These are phyloP conservation scores for Auriscalpium microsporum DNA, from an alignment of 768 basidiomycete genomes.

Conservation along the genomic window DNA sequence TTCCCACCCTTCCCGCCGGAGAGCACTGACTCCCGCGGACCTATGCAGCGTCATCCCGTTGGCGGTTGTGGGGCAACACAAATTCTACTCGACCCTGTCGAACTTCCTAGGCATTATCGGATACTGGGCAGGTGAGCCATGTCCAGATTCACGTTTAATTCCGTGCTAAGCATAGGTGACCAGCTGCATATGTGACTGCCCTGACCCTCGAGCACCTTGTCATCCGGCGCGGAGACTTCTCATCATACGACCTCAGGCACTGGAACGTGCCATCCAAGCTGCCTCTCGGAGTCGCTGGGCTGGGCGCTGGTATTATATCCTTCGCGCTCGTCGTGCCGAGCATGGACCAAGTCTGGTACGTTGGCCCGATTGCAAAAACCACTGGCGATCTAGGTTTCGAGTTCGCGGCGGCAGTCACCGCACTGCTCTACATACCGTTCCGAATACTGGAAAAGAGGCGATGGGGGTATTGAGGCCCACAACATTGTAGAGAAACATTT, in stretches of 20 bases:
- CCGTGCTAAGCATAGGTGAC: conserved; percentile 44
- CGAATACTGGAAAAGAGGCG: conserved; percentile 26
- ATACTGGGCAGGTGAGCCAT: conserved; percentile 27
- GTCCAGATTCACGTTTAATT: background rate
- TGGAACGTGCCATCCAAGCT: conserved; percentile 51
- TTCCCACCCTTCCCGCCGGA: conserved; percentile 4
- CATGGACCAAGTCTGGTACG: conserved; percentile 67
- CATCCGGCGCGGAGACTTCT: conserved; percentile 45
- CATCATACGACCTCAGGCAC: conserved; percentile 36
- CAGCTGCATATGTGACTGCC: conserved; percentile 43
- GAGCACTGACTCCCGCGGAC: background rate
- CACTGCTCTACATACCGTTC: conserved; percentile 45
- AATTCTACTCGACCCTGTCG: conserved; percentile 54
- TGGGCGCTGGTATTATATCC: conserved; percentile 40
- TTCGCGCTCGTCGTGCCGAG: conserved; percentile 53
- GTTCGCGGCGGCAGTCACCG: conserved; percentile 42
- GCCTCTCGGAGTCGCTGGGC: conserved; percentile 56
- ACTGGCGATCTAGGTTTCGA: conserved; percentile 71
- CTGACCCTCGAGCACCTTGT: conserved; percentile 59
- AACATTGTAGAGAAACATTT: background rate
- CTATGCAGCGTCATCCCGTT: conserved; percentile 51
- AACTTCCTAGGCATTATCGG: conserved; percentile 60
- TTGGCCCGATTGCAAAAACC: conserved; percentile 53
- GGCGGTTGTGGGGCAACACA: conserved; percentile 59
- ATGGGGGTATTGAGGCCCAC: background rate